phyloP scores from a whole-genome alignment of 225 moss, liverwort and hornwort species.

The Marchantia polymorpha region DNA sequence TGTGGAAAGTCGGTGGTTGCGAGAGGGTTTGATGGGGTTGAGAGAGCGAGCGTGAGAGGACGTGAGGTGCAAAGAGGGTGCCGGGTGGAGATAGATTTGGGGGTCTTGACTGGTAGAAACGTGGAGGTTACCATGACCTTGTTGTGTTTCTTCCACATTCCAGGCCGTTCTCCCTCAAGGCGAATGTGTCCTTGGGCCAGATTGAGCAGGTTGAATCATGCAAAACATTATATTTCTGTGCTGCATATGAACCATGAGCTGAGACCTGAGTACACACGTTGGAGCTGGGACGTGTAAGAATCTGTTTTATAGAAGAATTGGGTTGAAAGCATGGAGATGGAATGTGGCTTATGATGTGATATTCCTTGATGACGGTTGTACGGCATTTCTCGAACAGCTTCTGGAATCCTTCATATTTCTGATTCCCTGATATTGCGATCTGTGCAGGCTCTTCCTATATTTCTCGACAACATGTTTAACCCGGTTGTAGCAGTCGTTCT shows the following conservation, averaged over 20 bases:
- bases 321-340: background rate
- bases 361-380: background rate
- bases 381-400: background rate
- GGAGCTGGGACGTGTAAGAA: conserved; percentile 3
- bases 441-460: conserved; percentile 87
- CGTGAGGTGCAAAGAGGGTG: background rate
- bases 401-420: background rate
- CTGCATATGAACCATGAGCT: conserved; percentile 6
- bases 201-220: conserved; percentile 4
- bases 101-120: background rate
- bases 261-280: background rate
- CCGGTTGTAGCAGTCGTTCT: conserved; percentile 79
- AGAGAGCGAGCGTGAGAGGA: background rate
- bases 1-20: background rate
- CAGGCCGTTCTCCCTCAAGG: conserved; percentile 12
- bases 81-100: background rate
- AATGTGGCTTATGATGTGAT: background rate
- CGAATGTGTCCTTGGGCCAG: conserved; percentile 1
- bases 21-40: background rate
- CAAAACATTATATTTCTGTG: background rate
- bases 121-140: conserved; percentile 1
- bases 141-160: conserved; percentile 11
- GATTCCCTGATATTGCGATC: background rate
- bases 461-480: conserved; percentile 89
- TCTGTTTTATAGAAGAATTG: background rate